Evolutionary conservation across 495 filamentous ascomycete species (phyloP).

Genomic region (Cryomyces antarcticus): DNA sequence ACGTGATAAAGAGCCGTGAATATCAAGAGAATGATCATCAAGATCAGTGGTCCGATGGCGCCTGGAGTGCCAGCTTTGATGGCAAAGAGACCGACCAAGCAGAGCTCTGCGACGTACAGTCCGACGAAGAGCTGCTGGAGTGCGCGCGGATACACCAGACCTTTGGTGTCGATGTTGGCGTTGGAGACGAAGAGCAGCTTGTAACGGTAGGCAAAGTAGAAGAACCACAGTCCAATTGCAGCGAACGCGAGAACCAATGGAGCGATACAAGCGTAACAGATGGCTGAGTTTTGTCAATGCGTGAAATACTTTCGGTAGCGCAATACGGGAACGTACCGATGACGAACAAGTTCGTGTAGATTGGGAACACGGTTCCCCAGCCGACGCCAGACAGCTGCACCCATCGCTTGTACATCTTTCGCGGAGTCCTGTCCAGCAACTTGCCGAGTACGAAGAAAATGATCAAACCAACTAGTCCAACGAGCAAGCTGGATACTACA

Average conservation of each 20-base stretch:
- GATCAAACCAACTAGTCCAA: constrained; percentile 61
- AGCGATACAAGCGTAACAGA: constrained; percentile 79
- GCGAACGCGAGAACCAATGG: constrained; percentile 79
- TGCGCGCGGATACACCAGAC: constrained; percentile 69
- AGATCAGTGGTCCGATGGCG: constrained; percentile 54
- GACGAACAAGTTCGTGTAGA: constrained; percentile 66
- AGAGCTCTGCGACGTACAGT: constrained; percentile 66
- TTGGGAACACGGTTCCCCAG: constrained; percentile 84
- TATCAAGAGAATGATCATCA: constrained; percentile 67
- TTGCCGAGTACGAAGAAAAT: constrained; percentile 60
- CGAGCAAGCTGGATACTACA: constrained; percentile 52
- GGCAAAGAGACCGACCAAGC: constrained; percentile 79
- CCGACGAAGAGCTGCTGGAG: constrained; percentile 81
- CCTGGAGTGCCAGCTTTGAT: constrained; percentile 28
- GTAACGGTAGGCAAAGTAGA: constrained; percentile 90
- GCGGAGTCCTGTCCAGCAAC: constrained; percentile 49
- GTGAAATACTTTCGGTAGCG: background rate
- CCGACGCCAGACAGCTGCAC: constrained; percentile 38
- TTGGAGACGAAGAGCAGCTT: constrained; percentile 87
- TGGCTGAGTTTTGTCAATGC: constrained; percentile 24
- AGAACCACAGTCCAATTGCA: constrained; percentile 59
- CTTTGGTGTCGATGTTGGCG: constrained; percentile 71
- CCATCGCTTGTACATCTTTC: constrained; percentile 55
- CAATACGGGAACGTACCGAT: constrained; percentile 29
- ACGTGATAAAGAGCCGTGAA: constrained; percentile 70